Conservation (phyloP, 306 rosid genomes). For the Aeschynomene evenia region DNA sequence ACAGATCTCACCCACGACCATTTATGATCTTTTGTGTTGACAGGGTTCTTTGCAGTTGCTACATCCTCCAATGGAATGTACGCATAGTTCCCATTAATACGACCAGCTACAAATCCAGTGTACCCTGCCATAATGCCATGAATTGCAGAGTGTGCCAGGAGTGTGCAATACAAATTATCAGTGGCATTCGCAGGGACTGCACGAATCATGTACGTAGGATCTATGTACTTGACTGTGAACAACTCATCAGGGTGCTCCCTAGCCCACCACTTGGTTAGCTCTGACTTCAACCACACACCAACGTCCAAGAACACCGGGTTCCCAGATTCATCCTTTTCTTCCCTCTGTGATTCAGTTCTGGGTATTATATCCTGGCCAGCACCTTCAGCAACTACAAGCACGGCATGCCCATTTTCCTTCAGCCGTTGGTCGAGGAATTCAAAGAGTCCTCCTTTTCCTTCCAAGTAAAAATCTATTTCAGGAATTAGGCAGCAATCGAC, state of each 20-base stretch:
- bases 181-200: conserved; percentile 83
- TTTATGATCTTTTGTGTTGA: conserved; percentile 58
- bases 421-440: conserved; percentile 54
- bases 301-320: conserved; percentile 69
- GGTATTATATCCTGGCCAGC: conserved; percentile 78
- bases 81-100: conserved; percentile 65
- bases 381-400: conserved; percentile 87
- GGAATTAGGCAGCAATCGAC: conserved; percentile 94
- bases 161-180: conserved; percentile 74
- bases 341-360: conserved; percentile 57
- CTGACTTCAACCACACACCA: conserved; percentile 82
- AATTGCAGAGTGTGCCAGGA: conserved; percentile 78
- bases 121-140: conserved; percentile 92
- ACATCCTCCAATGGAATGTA: conserved; percentile 82
- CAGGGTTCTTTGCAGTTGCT: conserved; percentile 60
- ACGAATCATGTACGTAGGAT: conserved; percentile 90
- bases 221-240: conserved; percentile 68
- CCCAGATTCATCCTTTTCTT: conserved; percentile 79
- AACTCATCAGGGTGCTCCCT: conserved; percentile 65
- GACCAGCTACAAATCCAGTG: conserved; percentile 81
- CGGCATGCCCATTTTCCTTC: conserved; percentile 71
- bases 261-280: conserved; percentile 77
- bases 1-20: conserved; percentile 98
- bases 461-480: conserved; percentile 65
- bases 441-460: conserved; percentile 84